These are phyloP conservation scores for Aspergillus haitiensis DNA, from an alignment of 495 filamentous ascomycete species.

Conservation along the genomic window DNA sequence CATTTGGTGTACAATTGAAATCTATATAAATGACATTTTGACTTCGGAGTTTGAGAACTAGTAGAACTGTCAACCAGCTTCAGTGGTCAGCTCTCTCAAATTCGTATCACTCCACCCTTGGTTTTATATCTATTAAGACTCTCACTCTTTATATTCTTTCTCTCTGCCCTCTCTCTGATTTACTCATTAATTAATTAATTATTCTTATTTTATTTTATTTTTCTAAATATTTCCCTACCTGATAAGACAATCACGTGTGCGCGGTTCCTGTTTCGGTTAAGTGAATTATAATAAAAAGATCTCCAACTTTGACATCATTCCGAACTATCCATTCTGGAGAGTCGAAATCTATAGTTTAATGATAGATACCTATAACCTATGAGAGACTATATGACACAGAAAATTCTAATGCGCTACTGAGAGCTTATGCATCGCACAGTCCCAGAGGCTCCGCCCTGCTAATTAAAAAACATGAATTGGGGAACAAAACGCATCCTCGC, in stretches of 20 bases:
- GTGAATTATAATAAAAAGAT: conserved; percentile 26
- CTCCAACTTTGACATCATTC: conserved; percentile 1
- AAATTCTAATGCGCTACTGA: conserved; percentile 3
- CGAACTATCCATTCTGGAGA: neutral
- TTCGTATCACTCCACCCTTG: too few species aligned
- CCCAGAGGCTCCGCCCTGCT: neutral
- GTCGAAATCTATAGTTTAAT: neutral
- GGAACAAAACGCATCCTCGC: conserved; percentile 36
- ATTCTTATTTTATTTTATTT: neutral
- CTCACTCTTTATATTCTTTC: too few species aligned
- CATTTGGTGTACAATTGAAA: neutral
- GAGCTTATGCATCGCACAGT: neutral
- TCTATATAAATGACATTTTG: neutral
- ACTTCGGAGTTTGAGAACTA: neutral
- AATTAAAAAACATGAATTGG: conserved; percentile 32
- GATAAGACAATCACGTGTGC: conserved; percentile 39
- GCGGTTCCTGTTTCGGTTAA: conserved; percentile 26
- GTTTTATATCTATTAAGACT: too few species aligned
- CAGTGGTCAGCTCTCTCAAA: too few species aligned
- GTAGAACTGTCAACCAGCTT: neutral
- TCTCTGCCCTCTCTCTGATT: neutral
- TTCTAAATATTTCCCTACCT: too few species aligned
- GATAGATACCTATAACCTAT: neutral
- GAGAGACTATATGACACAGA: neutral
- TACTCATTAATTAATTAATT: neutral